Evolutionary conservation across 108 stramenopile genomes (phyloP).

Genomic region (Nitzschia palea): DNA sequence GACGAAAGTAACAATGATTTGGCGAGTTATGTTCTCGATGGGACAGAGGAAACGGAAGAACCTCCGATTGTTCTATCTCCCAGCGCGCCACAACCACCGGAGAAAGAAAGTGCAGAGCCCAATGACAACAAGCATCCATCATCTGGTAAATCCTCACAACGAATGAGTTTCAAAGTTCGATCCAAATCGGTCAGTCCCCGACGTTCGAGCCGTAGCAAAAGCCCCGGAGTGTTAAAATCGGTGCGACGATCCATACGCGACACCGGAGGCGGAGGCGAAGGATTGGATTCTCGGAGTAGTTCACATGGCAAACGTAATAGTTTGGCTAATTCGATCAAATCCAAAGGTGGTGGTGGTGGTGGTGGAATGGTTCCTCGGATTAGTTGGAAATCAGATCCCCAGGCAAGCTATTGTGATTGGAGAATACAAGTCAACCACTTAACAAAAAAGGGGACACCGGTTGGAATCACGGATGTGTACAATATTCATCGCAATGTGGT

Average conservation of each 20-base stretch:
- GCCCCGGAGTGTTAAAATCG: too few relatives aligned
- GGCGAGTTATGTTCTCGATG: neutral
- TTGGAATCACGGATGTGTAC: slow-evolving; percentile 20
- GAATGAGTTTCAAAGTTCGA: too few relatives aligned
- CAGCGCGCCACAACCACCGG: too few relatives aligned
- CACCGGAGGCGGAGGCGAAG: neutral
- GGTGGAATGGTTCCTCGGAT: slow-evolving; percentile 7
- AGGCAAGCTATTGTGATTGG: slow-evolving; percentile 34
- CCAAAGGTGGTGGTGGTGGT: neutral
- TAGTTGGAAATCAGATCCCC: slow-evolving; percentile 39
- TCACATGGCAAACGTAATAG: neutral
- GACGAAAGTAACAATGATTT: too few relatives aligned
- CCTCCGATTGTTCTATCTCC: too few relatives aligned
- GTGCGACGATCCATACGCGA: neutral
- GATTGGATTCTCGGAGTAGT: neutral
- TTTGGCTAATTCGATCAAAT: neutral
- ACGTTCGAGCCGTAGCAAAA: neutral
- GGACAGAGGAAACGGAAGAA: too few relatives aligned
- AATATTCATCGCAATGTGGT: slow-evolving; percentile 36
- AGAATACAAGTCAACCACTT: slow-evolving; percentile 15
- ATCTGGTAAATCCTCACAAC: too few relatives aligned
- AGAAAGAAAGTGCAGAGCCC: too few relatives aligned
- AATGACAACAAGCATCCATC: too few relatives aligned
- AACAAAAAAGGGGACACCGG: neutral
- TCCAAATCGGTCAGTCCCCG: neutral